Percentiles rank a stretch among this genome's conserved stretches.
Conservation (phyloP, 129 eudicot genomes). For the Artemisia argyi region DNA sequence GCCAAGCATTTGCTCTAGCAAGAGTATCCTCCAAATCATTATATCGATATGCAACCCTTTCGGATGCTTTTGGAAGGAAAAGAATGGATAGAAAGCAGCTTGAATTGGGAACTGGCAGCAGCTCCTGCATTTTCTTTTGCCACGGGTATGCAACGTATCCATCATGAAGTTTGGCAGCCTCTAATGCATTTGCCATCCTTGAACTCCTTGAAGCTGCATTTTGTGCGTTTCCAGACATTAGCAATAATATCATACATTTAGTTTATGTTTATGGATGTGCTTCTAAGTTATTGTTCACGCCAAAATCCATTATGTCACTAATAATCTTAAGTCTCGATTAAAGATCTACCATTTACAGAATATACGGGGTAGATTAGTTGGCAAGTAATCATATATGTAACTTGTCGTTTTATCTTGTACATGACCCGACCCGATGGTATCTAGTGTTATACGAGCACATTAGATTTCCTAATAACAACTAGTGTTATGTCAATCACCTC, state of each 20-base stretch:
- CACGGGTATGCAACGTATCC: constrained; percentile 89
- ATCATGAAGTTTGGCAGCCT: constrained; percentile 45
- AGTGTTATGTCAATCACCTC: too few species aligned
- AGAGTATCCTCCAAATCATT: constrained; percentile 89
- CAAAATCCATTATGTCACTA: too few species aligned
- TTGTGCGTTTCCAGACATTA: background rate
- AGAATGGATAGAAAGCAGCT: constrained; percentile 88
- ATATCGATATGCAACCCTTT: constrained; percentile 46
- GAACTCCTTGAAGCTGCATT: constrained; percentile 39
- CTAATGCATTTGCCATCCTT: background rate
- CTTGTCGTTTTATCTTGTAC: too few species aligned
- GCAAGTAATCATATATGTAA: too few species aligned
- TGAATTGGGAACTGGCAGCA: constrained; percentile 63
- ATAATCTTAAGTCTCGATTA: too few species aligned
- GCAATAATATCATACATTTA: background rate
- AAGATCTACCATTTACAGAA: too few species aligned
- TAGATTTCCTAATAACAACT: too few species aligned
- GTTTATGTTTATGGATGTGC: too few species aligned
- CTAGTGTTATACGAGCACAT: too few species aligned
- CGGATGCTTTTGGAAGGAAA: constrained; percentile 76
- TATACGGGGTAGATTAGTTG: too few species aligned
- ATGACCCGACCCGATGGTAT: too few species aligned
- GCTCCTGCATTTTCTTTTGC: constrained; percentile 76
- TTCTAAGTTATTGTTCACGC: too few species aligned
- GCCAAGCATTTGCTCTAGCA: constrained; percentile 90